These are phyloP conservation scores for Sclerotinia borealis DNA, from an alignment of 2,329 filamentous ascomycete genomes.

Conservation along the genomic window DNA sequence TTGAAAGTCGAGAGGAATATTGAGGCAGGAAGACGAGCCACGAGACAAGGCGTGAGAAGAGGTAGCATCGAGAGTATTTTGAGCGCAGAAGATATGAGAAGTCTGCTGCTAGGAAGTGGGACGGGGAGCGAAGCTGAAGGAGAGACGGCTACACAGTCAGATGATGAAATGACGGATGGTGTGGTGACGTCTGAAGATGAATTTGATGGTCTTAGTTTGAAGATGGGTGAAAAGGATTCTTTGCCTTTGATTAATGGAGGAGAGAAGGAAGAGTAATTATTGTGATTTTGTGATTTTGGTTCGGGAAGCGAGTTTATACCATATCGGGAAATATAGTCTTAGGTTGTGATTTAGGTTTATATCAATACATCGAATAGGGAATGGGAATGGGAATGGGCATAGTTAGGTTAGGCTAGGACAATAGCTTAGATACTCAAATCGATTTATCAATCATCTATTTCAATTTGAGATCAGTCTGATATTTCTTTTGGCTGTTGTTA, in stretches of 20 bases:
- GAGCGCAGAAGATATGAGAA: conserved; percentile 53
- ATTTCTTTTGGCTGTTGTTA: too few relatives aligned
- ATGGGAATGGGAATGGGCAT: not conserved
- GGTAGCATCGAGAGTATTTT: conserved; percentile 55
- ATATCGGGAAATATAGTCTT: not conserved
- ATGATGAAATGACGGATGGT: conserved; percentile 28
- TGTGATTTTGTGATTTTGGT: too few relatives aligned
- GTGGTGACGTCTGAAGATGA: conserved; percentile 22
- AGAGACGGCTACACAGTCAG: conserved; percentile 33
- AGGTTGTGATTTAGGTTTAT: not conserved
- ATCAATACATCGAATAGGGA: not conserved
- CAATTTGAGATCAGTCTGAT: too few relatives aligned
- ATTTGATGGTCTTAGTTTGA: conserved; percentile 12
- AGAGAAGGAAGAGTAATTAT: not conserved
- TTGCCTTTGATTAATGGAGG: not conserved
- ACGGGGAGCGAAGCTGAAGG: conserved; percentile 27
- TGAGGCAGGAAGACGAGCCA: conserved; percentile 52
- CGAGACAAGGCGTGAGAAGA: conserved; percentile 42
- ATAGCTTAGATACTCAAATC: not conserved
- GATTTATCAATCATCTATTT: too few relatives aligned
- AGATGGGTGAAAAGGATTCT: not conserved
- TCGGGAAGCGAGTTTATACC: not conserved
- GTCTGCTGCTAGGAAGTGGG: conserved; percentile 36
- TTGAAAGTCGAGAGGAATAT: conserved; percentile 72
- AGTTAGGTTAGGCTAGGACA: not conserved